Conservation (phyloP, 2,329 filamentous ascomycete species). For the Raffaelea ambrosiae region DNA sequence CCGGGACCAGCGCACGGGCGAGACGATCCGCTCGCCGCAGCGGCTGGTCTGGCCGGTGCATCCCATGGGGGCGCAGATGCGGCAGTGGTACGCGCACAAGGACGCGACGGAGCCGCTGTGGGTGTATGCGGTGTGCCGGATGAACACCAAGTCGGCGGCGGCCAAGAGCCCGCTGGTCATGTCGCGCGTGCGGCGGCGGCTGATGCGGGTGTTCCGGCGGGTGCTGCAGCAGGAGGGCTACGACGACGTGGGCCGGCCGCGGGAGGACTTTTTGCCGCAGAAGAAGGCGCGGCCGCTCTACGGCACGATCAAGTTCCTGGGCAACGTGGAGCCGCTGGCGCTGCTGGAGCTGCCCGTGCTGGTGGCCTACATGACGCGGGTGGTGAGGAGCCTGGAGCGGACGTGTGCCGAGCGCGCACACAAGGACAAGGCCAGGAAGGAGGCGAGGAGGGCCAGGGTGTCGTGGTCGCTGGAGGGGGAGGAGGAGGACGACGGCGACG, state of each 20-base stretch:
- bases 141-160: not conserved
- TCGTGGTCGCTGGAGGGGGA: too few relatives aligned
- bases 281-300: constrained; percentile 3
- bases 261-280: not conserved
- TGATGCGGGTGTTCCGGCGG: constrained; percentile 12
- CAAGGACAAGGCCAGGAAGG: not conserved
- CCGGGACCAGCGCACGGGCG: not conserved
- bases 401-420: too few relatives aligned
- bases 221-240: constrained; percentile 17
- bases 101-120: constrained; percentile 14
- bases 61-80: constrained; percentile 15
- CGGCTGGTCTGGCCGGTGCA: constrained; percentile 7
- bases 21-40: not conserved
- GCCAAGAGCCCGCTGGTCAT: constrained; percentile 3
- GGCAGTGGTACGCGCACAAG: constrained; percentile 20
- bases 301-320: constrained; percentile 12
- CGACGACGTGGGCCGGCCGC: constrained; percentile 11
- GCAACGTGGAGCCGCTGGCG: not conserved
- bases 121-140: constrained; percentile 8
- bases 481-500: too few relatives aligned
- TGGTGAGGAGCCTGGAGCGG: constrained; percentile 10
- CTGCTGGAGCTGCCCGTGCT: constrained; percentile 6
- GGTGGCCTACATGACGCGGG: constrained; percentile 4
- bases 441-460: not conserved
- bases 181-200: constrained; percentile 5